A percentile compares a stretch with the other conserved stretches of the same genome.
Conservation (phyloP, 371 early-diverging fungal species). For the Mucor lusitanicus region DNA sequence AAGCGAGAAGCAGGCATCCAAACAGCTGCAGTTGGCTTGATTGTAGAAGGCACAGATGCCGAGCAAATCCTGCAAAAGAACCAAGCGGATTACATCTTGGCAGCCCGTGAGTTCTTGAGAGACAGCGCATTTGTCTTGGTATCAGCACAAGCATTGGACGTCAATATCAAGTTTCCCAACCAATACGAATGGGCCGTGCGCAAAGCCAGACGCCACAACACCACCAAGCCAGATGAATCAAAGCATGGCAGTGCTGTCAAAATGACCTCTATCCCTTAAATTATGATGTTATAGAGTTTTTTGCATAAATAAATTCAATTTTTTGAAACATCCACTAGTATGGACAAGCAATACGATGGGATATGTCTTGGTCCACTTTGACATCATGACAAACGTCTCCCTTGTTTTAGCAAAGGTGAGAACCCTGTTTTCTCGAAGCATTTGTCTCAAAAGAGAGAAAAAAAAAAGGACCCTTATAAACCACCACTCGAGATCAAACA, state of each 20-base stretch:
- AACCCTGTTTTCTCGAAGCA: neutral
- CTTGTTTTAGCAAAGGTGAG: neutral
- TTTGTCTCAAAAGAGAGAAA: neutral
- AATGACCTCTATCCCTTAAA: neutral
- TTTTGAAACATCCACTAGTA: neutral
- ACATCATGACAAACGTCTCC: neutral
- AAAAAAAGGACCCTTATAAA: neutral
- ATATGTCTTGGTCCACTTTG: neutral
- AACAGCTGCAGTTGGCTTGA: slow-evolving; percentile 77
- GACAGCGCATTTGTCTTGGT: slow-evolving; percentile 62
- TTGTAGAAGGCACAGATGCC: slow-evolving; percentile 68
- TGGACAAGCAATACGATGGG: neutral
- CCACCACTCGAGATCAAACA: neutral
- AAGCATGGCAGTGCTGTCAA: neutral
- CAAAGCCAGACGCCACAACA: slow-evolving; percentile 20
- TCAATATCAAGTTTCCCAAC: slow-evolving; percentile 16
- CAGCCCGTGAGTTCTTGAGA: slow-evolving; percentile 77
- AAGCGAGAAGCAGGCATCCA: slow-evolving; percentile 67
- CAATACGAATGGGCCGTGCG: slow-evolving; percentile 25
- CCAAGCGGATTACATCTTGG: slow-evolving; percentile 72
- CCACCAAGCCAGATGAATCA: neutral
- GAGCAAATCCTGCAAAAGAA: slow-evolving; percentile 65
- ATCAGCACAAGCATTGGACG: slow-evolving; percentile 15
- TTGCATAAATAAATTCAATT: neutral
- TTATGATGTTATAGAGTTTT: neutral